Evolutionary conservation across 148 eudicot genomes (phyloP), one percentile per base, ranked within the genome.

Genomic region (Rhododendron ovatum): DNA sequence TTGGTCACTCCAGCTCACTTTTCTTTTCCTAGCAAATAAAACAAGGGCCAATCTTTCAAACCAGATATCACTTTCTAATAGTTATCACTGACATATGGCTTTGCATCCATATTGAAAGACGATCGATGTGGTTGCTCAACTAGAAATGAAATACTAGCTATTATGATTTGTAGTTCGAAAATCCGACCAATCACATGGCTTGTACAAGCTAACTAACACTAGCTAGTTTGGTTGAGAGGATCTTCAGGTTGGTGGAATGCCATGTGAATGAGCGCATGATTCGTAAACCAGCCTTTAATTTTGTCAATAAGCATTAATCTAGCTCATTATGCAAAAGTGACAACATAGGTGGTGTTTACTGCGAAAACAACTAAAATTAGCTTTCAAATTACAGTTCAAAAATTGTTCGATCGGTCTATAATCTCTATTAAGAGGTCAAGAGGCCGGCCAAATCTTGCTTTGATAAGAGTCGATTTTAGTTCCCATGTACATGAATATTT

Each of bases 231-330:
- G 78, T 30, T 3, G 45, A 35, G 43, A 67, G 74, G 74, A 67
- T 67, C 33, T 28, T 26, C n/a, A 24, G 63, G 84, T 18, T 12
- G 84, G 71, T 82, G 84, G 83, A 59, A 55, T 82, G 71, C 84
- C 84, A 82, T 82, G 84, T 82, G 84, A 33, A 55, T 53, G 48
- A 57, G 83, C 71, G 57, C 83, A 57, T 57, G 83, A 53, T 35
- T 57, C n/a, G 48, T 81, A 18, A 81, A 20, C 83, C 83, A 30
- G 67, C 24, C 35, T 48, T 4, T 17, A 17, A 50, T 28, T 51
- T 53, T 53, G 11, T 51, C n/a, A 30, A 51, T 51, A 50, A 53
- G 3, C 10, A 50, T 50, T 28, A 6, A 41, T 6, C 45, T 41
- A 41, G 45, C 18, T 78, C 57, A 48, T 24, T n/a, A 78, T 47